A percentile compares a stretch with the other conserved stretches of the same genome.
phyloP scores from a whole-genome alignment of 2,329 filamentous ascomycete species.

The Lizonia empirigonia region DNA sequence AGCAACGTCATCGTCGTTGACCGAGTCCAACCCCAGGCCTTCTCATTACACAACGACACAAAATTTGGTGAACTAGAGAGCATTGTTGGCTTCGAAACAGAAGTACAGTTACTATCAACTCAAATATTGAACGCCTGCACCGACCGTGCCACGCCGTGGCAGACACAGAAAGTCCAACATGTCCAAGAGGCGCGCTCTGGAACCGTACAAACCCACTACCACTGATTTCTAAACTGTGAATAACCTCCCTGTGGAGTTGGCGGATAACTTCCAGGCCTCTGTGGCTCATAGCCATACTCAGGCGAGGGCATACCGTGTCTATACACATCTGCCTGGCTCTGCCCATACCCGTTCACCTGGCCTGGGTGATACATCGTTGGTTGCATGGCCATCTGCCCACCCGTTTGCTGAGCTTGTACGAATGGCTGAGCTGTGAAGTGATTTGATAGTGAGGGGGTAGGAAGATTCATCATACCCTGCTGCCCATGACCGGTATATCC shows the following conservation, averaged over 20 bases:
- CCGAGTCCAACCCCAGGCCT: neutral
- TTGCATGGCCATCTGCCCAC: neutral
- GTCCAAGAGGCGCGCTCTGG: neutral
- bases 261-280: neutral
- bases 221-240: neutral
- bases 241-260: neutral
- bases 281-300: conserved; percentile 2
- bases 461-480: conserved; percentile 13
- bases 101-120: neutral
- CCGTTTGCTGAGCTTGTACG: neutral
- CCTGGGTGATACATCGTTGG: neutral
- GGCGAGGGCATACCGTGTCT: neutral
- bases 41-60: neutral
- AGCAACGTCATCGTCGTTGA: conserved; percentile 10
- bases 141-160: neutral
- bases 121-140: neutral
- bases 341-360: neutral
- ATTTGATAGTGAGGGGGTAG: neutral
- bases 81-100: too few species aligned
- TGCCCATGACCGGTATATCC: conserved; percentile 5
- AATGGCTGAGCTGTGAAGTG: conserved; percentile 3
- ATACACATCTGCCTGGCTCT: neutral
- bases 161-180: neutral
- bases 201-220: neutral
- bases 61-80: too few species aligned